Evolutionary conservation across 208 protist genomes (phyloP).

Genomic region (Acanthamoeba castellanii): DNA sequence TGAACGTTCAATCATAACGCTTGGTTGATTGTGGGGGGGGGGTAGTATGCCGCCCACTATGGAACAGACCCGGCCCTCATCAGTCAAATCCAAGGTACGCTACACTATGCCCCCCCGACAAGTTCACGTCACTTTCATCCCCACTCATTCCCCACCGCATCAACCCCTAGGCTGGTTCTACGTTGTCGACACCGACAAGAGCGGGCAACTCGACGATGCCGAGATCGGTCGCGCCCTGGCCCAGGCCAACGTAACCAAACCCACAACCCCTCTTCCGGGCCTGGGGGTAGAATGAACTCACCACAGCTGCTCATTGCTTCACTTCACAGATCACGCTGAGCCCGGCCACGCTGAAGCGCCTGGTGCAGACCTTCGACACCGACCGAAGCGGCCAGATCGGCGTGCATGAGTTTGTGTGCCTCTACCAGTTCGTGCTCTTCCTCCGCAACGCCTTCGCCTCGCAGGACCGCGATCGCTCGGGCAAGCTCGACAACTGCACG

Average conservation of each 20-base stretch:
- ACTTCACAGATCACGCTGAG: background rate
- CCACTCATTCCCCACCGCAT: background rate
- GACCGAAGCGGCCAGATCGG: background rate
- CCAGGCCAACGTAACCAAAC: background rate
- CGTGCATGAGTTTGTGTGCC: constrained; percentile 18
- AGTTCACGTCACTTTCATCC: background rate
- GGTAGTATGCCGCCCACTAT: background rate
- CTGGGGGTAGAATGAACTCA: background rate
- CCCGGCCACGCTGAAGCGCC: background rate
- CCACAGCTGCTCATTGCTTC: background rate
- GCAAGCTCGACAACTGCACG: constrained; percentile 45
- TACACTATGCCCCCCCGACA: background rate
- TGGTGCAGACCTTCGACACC: constrained; percentile 21
- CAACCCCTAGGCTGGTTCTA: background rate
- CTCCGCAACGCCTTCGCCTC: background rate
- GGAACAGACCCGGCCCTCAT: background rate
- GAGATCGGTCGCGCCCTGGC: background rate
- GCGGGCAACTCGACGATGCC: background rate
- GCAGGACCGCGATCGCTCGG: constrained; percentile 7
- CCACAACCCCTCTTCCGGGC: background rate
- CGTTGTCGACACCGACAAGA: constrained; percentile 1
- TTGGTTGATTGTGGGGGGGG: background rate
- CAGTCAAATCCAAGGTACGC: background rate
- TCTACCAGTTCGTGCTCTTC: constrained; percentile 23
- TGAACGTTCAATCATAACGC: no score